Evolutionary conservation across 768 basidiomycete genomes (phyloP).

Genomic region (Termitomyces heimii): DNA sequence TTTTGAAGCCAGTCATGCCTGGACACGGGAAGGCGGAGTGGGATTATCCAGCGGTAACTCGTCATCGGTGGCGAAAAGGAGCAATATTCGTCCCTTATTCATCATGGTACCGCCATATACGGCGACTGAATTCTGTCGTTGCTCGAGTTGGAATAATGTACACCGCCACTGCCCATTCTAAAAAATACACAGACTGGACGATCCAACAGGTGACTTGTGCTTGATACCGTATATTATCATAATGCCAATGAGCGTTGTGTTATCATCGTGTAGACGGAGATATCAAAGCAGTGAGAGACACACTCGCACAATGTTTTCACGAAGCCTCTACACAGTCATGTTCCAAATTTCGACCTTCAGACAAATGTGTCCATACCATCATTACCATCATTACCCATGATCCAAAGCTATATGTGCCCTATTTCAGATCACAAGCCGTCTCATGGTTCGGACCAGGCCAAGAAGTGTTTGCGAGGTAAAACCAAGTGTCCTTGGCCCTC

Average conservation of each 20-base stretch:
- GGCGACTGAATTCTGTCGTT: not conserved
- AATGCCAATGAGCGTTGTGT: not conserved
- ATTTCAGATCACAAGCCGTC: constrained; percentile 11
- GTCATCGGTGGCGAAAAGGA: not conserved
- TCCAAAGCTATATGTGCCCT: constrained; percentile 7
- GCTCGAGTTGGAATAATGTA: not conserved
- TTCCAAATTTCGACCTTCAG: not conserved
- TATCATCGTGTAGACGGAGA: constrained; percentile 1
- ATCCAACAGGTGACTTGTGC: not conserved
- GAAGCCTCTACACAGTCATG: not conserved
- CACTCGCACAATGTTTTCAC: constrained; percentile 4
- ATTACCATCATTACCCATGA: constrained; percentile 9
- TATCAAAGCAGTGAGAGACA: not conserved
- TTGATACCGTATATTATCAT: not conserved
- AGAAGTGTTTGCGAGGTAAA: constrained; percentile 12
- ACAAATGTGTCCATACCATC: constrained; percentile 8
- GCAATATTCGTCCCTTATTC: not conserved
- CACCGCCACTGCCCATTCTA: not conserved
- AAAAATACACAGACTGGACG: not conserved
- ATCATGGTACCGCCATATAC: not conserved
- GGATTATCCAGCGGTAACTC: not conserved
- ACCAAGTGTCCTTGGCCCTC: not conserved
- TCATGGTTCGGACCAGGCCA: constrained; percentile 17
- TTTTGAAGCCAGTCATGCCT: no score
- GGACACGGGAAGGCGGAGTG: not conserved